A percentile compares a stretch with the other conserved stretches of the same genome.
Evolutionary conservation across 2,329 filamentous ascomycete genomes (phyloP).

Genomic region (Talaromyces sp.): DNA sequence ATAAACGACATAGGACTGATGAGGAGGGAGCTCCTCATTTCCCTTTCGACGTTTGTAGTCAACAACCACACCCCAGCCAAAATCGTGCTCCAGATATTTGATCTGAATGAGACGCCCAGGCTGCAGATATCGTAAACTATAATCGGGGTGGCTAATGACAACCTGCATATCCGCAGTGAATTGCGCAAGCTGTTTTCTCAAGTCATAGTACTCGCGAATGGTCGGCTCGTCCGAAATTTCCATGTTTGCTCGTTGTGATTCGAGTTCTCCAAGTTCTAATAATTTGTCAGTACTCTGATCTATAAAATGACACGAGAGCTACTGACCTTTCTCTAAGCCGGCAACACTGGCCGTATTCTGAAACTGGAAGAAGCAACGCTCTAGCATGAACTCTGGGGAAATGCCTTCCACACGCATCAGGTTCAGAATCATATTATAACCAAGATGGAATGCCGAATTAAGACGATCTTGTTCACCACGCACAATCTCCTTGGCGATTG

Average conservation of each 20-base stretch:
- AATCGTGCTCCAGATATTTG: constrained; percentile 73
- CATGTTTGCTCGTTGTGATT: constrained; percentile 66
- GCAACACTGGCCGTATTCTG: constrained; percentile 89
- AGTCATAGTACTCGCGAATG: constrained; percentile 89
- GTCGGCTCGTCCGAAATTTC: constrained; percentile 78
- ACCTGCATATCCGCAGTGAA: constrained; percentile 85
- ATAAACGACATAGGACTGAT: constrained; percentile 77
- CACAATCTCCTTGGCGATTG: constrained; percentile 89
- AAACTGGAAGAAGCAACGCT: constrained; percentile 96
- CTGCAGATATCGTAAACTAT: constrained; percentile 79
- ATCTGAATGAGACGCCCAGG: constrained; percentile 82
- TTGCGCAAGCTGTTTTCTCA: constrained; percentile 74
- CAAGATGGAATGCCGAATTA: constrained; percentile 94
- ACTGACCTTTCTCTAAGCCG: constrained; percentile 62
- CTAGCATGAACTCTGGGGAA: constrained; percentile 97
- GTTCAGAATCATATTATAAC: constrained; percentile 99
- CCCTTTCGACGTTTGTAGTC: constrained; percentile 62
- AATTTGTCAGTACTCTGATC: constrained; percentile 19
- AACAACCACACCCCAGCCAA: constrained; percentile 89
- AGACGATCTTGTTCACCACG: constrained; percentile 94
- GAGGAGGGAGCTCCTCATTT: constrained; percentile 62
- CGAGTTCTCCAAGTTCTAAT: constrained; percentile 66
- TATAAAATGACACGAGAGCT: background rate
- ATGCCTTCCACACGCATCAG: constrained; percentile 97
- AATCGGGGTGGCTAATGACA: constrained; percentile 86